phyloP scores from a whole-genome alignment of 495 filamentous ascomycete species.

The Aspergillus avenaceus region DNA sequence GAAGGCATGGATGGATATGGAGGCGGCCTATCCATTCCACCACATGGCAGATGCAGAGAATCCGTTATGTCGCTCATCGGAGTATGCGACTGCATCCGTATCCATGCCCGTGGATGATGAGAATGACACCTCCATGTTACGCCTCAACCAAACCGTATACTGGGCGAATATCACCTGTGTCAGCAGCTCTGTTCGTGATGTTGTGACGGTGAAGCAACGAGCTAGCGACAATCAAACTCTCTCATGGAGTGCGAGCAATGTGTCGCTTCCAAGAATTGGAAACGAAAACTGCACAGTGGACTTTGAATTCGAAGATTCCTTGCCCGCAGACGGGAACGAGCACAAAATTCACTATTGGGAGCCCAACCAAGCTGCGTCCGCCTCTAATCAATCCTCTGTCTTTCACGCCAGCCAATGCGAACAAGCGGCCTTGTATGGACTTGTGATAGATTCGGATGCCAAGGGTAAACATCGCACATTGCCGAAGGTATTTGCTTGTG shows the following conservation, averaged over 20 bases:
- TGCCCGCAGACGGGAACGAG: background rate
- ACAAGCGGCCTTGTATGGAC: constrained; percentile 5
- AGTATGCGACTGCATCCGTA: constrained; percentile 14
- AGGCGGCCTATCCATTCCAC: background rate
- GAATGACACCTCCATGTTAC: constrained; percentile 3
- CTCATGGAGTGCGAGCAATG: background rate
- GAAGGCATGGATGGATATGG: constrained; percentile 6
- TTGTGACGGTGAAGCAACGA: background rate
- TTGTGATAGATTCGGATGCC: constrained; percentile 9
- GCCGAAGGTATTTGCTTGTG: constrained; percentile 17
- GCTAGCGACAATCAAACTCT: no score
- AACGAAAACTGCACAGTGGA: constrained; percentile 4
- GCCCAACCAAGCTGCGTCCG: background rate
- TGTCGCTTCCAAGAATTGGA: background rate
- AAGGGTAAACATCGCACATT: background rate
- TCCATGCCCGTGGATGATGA: constrained; percentile 7
- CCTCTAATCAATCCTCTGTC: background rate
- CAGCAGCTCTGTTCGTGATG: background rate
- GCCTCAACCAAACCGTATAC: constrained; percentile 19
- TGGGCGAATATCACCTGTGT: constrained; percentile 20
- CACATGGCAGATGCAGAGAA: background rate
- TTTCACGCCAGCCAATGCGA: constrained; percentile 12
- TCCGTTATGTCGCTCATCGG: constrained; percentile 3
- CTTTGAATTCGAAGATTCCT: constrained; percentile 8
- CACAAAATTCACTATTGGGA: constrained; percentile 21